Conservation (phyloP, 192 early-diverging fungal species). For the Backusella luteola region DNA sequence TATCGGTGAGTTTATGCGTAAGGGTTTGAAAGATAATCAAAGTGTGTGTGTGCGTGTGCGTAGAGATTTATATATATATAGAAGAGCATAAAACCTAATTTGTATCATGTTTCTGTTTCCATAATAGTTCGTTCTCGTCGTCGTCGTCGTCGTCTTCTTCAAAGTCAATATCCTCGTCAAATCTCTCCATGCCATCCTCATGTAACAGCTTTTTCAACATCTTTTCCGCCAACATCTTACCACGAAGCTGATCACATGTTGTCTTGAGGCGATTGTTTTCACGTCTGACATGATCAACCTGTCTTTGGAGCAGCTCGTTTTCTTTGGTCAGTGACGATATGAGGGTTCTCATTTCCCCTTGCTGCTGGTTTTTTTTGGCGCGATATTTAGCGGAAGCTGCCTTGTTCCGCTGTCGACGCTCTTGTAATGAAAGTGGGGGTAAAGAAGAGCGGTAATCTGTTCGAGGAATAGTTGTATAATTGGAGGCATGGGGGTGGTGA, state of each 20-base stretch:
- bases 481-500: not conserved
- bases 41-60: not conserved
- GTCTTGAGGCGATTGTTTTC: slow-evolving; percentile 47
- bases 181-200: not conserved
- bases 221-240: slow-evolving; percentile 50
- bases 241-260: slow-evolving; percentile 44
- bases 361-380: slow-evolving; percentile 55
- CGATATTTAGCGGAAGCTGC: slow-evolving; percentile 58
- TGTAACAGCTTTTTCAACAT: slow-evolving; percentile 27
- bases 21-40: not conserved
- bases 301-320: slow-evolving; percentile 42
- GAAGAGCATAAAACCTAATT: not conserved
- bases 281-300: slow-evolving; percentile 38
- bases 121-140: slow-evolving; percentile 1
- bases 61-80: not conserved
- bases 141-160: slow-evolving; percentile 9
- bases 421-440: slow-evolving; percentile 42
- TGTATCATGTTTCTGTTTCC: not conserved
- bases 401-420: slow-evolving; percentile 55
- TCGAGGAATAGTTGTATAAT: not conserved
- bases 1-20: not conserved
- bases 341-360: slow-evolving; percentile 48
- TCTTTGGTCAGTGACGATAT: slow-evolving; percentile 39
- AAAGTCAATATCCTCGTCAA: slow-evolving; percentile 16
- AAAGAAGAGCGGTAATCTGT: not conserved